These are phyloP conservation scores for Crucibulum cyathiforme DNA, from an alignment of 1,284 basidiomycete species.

Conservation along the genomic window DNA sequence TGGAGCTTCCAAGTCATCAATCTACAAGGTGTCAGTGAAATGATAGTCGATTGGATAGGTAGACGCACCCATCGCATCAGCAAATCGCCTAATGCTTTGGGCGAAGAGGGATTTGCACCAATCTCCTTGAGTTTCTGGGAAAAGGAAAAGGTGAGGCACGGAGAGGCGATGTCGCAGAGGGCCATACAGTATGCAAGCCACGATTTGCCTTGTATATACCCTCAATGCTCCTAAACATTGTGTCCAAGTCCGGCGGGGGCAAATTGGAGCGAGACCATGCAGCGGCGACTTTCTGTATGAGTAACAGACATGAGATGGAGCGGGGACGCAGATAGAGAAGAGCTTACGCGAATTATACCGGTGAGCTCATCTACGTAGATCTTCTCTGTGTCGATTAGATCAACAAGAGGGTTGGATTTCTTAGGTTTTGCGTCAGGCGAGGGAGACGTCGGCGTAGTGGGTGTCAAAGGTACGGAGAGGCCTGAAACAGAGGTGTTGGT, in stretches of 20 bases:
- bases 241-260: constrained; percentile 89
- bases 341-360: constrained; percentile 88
- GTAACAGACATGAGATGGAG: constrained; percentile 16
- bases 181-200: constrained; percentile 73
- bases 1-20: constrained; percentile 87
- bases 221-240: constrained; percentile 95
- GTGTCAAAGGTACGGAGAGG: constrained; percentile 35
- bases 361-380: constrained; percentile 91
- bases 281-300: constrained; percentile 85
- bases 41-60: constrained; percentile 7
- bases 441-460: constrained; percentile 40
- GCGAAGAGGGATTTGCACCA: constrained; percentile 90
- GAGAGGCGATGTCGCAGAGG: background rate
- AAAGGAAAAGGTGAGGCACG: constrained; percentile 9
- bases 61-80: constrained; percentile 92
- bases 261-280: constrained; percentile 97
- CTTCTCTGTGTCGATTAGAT: constrained; percentile 95
- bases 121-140: constrained; percentile 91
- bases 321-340: constrained; percentile 3
- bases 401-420: constrained; percentile 84
- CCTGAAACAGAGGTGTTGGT: background rate
- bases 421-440: constrained; percentile 55
- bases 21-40: constrained; percentile 52
- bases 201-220: constrained; percentile 92
- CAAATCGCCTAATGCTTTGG: constrained; percentile 93